These are phyloP conservation scores for Wolfiporia cocos DNA, from an alignment of 1,284 basidiomycete genomes.

Conservation along the genomic window DNA sequence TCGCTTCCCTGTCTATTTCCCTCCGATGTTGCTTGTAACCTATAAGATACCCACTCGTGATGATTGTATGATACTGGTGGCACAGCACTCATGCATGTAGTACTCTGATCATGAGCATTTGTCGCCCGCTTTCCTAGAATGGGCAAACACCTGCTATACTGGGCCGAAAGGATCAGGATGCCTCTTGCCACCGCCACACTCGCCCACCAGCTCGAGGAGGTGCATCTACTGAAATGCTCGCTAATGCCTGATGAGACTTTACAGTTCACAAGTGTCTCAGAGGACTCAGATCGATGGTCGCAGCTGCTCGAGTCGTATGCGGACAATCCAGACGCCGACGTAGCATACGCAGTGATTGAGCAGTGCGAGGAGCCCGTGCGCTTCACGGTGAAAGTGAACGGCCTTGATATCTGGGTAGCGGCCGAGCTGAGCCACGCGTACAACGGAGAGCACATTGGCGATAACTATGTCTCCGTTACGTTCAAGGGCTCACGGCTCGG, in stretches of 20 bases:
- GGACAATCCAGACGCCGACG: constrained; percentile 1
- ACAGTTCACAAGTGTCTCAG: constrained; percentile 27
- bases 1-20: too few species aligned
- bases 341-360: constrained; percentile 1
- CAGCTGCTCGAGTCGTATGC: constrained; percentile 26
- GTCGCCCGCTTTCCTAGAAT: too few species aligned
- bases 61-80: too few species aligned
- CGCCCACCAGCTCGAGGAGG: constrained; percentile 36
- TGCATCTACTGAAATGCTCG: constrained; percentile 49
- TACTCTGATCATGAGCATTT: too few species aligned
- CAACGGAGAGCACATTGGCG: background rate
- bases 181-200: constrained; percentile 2
- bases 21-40: too few species aligned
- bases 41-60: too few species aligned
- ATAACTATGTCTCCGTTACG: constrained; percentile 21
- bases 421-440: constrained; percentile 25
- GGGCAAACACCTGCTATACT: too few species aligned
- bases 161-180: too few species aligned
- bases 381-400: constrained; percentile 33
- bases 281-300: constrained; percentile 33
- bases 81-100: too few species aligned
- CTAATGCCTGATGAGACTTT: constrained; percentile 55
- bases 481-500: constrained; percentile 42
- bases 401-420: constrained; percentile 36
- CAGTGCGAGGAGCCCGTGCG: constrained; percentile 19